Evolutionary conservation across 108 stramenopile genomes (phyloP), one percentile per base, ranked within the genome.

Genomic region (Nannochloropsis gaditana): DNA sequence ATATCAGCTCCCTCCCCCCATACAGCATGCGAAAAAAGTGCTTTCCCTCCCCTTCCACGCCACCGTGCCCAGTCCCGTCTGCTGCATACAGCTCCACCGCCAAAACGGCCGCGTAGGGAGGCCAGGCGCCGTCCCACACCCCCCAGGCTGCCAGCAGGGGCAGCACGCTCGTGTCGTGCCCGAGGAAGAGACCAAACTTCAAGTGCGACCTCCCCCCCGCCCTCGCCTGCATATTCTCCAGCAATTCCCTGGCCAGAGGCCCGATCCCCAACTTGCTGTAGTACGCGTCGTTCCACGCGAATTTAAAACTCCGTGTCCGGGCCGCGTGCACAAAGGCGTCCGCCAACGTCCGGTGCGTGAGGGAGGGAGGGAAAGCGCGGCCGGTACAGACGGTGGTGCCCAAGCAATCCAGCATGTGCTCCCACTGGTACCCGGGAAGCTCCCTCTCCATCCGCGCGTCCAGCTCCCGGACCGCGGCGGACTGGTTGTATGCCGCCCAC

Each of bases 361-460:
- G 17, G 10, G 19, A 44, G 43, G 80, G 42, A 2, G 90, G 90
- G 2, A 90, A 45, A 9, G 44, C 59, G 4, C 87, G 87, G 21
- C 59, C 89, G 8, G 90, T 90, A 44, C 90, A 90, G 15, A 86
- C 88, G n/a, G 90, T 90, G 3, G 90, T 90, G 89, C 89, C 89
- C 0, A 90, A 44, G 44, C 90, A 90, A 85, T 90, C 90, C 44
- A 86, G 84, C 31, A 84, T 45, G 43, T 87, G 42, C 79, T 44
- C n/a, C 89, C 89, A 89, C 15, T 8, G 86, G 3, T 88, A 84
- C 43, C 31, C 41, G 44, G 84, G 84, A 84, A 88, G 85, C 47
- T 44, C 86, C 17, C 0, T 10, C 17, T 42, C 43, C 85, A 89
- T 2, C 5, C 85, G 79, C 15, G 2, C 19, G 42, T 86, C 87